Evolutionary conservation across 257 asterid genomes (phyloP), one percentile per base, ranked within the genome.

Genomic region (Gentiana straminea): DNA sequence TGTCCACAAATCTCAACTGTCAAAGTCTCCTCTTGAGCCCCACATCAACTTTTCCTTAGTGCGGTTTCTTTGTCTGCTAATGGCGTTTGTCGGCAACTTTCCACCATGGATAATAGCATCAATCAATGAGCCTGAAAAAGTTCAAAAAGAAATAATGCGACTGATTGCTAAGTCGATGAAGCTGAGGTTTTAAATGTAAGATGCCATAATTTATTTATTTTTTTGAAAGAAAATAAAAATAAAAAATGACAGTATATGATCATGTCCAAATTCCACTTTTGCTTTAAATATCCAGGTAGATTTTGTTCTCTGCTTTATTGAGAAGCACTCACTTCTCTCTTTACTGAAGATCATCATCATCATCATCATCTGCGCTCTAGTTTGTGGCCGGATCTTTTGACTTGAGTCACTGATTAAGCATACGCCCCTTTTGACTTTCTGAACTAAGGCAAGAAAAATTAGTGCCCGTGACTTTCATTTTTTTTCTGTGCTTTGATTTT

Each of bases 51-150:
- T 24, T 24, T 24, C 51, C 62, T 58, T 58, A 52, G 71, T 79
- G 78, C 43, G 60, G 70, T 80, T 50, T 77, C 76, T 45, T 62
- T 78, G 66, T 52, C 24, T 24, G 24, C 47, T 6, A 38, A 59
- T 71, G 73, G 78, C 79, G 63, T 78, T 65, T 72, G 72, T 61
- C 72, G 72, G 76, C 11, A 55, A 53, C 52, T 58, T 39, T 12
- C 9, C 24, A 24, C 24, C 33, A 35, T 55, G 61, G 77, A 68
- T 79, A 57, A 65, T 63, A 8, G 32, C 37, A 54, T 54, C 68
- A 69, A 32, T 24, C 13, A 37, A 39, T 24, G 46, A 53, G 48
- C 51, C 35, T 32, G 56, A 63, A 11, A 11, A 15, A 61, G 7
- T 36, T 52, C 33, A 38, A 4, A 13, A 45, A 51, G 4, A 12